Percentiles rank a stretch among this genome's conserved stretches.
Evolutionary conservation across 148 eudicot genomes (phyloP).

Genomic region (Heliamphora exappendiculata): DNA sequence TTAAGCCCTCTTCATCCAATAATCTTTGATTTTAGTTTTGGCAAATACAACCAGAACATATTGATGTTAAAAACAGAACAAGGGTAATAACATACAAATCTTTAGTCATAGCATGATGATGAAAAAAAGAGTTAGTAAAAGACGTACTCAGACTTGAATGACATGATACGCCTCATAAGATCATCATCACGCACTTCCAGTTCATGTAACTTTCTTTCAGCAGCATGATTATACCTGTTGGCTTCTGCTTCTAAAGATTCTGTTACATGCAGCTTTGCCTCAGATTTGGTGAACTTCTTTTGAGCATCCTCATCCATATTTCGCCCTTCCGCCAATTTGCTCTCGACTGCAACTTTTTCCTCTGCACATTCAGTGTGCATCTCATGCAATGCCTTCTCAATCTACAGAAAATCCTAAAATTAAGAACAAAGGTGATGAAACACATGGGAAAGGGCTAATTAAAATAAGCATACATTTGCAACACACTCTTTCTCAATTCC

Average conservation of each 20-base stretch:
- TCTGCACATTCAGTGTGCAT: constrained; percentile 87
- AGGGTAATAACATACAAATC: neutral
- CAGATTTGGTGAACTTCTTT: constrained; percentile 54
- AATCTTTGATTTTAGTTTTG: neutral
- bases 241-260: constrained; percentile 77
- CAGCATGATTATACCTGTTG: constrained; percentile 55
- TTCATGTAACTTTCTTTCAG: constrained; percentile 82
- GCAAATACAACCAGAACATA: neutral
- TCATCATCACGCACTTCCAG: constrained; percentile 98
- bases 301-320: constrained; percentile 63
- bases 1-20: neutral
- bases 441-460: neutral
- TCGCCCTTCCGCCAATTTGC: constrained; percentile 64
- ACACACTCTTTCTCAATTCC: constrained; percentile 92
- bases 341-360: constrained; percentile 69
- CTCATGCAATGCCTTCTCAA: constrained; percentile 94
- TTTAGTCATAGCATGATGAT: neutral
- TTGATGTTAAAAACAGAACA: neutral
- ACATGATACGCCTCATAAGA: constrained; percentile 55
- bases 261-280: constrained; percentile 56
- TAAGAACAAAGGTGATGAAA: constrained; percentile 5
- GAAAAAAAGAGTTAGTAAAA: neutral
- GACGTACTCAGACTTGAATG: constrained; percentile 77
- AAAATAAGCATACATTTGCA: constrained; percentile 51
- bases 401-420: constrained; percentile 27